Percentiles rank a stretch among this genome's conserved stretches.
These are phyloP conservation scores for Daedaleopsis sinensis DNA, from an alignment of 768 basidiomycete species.

Conservation along the genomic window DNA sequence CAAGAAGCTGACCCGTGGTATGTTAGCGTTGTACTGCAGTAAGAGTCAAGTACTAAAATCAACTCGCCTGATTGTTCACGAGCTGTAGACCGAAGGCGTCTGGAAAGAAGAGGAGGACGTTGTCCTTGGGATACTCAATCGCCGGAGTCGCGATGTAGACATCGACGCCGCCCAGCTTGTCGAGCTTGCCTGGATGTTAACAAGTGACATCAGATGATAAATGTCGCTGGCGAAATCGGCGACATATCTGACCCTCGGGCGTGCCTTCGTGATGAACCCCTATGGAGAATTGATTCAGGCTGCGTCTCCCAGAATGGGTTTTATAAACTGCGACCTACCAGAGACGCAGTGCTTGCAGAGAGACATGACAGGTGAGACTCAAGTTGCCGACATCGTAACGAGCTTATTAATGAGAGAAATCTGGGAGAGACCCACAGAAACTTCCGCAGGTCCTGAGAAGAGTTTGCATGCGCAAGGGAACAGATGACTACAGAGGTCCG, in stretches of 20 bases:
- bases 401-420: too few species aligned
- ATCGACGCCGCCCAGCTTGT: constrained; percentile 38
- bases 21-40: background rate
- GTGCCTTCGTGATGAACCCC: constrained; percentile 41
- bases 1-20: constrained; percentile 37
- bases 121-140: constrained; percentile 41
- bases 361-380: constrained; percentile 40
- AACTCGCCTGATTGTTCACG: constrained; percentile 32
- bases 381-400: too few species aligned
- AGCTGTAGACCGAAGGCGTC: constrained; percentile 37
- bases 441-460: too few species aligned
- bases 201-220: background rate
- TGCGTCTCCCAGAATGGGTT: background rate
- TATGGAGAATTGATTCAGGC: background rate
- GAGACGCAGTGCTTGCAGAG: constrained; percentile 58
- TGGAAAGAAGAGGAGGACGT: constrained; percentile 41
- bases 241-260: constrained; percentile 33
- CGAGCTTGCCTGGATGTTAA: constrained; percentile 31
- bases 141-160: constrained; percentile 45
- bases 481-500: too few species aligned
- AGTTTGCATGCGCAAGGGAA: too few species aligned
- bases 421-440: too few species aligned
- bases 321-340: constrained; percentile 39
- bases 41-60: background rate
- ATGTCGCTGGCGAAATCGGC: background rate